phyloP scores from a whole-genome alignment of 2,329 filamentous ascomycete species.

The Graphilbum fragrans region DNA sequence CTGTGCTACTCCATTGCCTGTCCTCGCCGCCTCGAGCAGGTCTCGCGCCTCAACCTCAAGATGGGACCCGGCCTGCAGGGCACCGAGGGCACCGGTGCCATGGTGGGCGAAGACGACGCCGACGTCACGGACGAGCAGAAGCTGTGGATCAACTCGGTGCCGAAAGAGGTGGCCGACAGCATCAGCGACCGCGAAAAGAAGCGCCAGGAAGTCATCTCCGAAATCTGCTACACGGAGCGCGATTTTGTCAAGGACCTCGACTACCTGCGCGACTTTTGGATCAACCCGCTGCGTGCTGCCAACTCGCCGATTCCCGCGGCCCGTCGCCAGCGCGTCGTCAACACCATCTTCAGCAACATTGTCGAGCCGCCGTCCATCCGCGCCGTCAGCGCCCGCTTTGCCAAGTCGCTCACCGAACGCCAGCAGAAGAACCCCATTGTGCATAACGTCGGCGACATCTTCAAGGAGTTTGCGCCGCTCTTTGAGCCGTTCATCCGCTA shows the following conservation, averaged over 20 bases:
- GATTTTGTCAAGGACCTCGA: constrained; percentile 99
- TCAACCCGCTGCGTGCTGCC: constrained; percentile 73
- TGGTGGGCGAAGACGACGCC: constrained; percentile 62
- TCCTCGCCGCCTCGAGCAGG: constrained; percentile 83
- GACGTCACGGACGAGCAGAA: constrained; percentile 92
- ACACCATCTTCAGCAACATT: constrained; percentile 91
- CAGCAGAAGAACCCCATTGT: constrained; percentile 89
- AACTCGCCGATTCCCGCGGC: constrained; percentile 81
- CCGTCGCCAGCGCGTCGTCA: constrained; percentile 79
- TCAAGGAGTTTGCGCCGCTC: constrained; percentile 79
- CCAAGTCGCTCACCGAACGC: constrained; percentile 73
- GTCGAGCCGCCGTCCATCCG: constrained; percentile 75
- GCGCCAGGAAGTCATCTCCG: constrained; percentile 93
- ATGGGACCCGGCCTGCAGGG: constrained; percentile 76
- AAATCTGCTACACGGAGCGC: constrained; percentile 96
- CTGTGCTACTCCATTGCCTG: constrained; percentile 98
- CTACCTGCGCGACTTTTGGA: constrained; percentile 97
- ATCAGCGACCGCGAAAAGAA: constrained; percentile 91
- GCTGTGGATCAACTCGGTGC: constrained; percentile 97
- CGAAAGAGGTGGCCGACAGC: constrained; percentile 84
- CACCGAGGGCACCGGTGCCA: constrained; percentile 38
- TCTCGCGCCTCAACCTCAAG: constrained; percentile 86
- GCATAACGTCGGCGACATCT: constrained; percentile 82
- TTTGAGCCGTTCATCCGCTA: constrained; percentile 97
- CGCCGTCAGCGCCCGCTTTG: constrained; percentile 78